Evolutionary conservation across 306 rosid genomes (phyloP).

Genomic region (Prunus campanulata): DNA sequence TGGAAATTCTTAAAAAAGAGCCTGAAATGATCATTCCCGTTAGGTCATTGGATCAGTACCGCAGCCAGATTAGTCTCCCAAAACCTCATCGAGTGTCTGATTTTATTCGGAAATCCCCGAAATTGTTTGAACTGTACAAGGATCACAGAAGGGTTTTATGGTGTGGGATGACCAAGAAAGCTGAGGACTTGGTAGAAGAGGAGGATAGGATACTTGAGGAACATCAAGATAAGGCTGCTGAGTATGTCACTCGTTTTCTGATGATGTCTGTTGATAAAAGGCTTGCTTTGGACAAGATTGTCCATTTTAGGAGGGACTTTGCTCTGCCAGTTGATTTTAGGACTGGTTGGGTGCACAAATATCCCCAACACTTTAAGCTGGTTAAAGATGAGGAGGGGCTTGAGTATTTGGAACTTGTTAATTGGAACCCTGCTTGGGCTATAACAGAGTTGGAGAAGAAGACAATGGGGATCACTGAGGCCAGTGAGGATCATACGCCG

Average conservation of each 20-base stretch:
- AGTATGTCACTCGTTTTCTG: constrained; percentile 60
- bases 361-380: constrained; percentile 55
- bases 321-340: constrained; percentile 51
- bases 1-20: constrained; percentile 64
- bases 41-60: constrained; percentile 46
- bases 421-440: constrained; percentile 80
- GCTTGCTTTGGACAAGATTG: constrained; percentile 57
- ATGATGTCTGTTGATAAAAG: constrained; percentile 77
- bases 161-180: constrained; percentile 69
- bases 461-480: constrained; percentile 29
- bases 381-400: constrained; percentile 44
- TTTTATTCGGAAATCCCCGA: constrained; percentile 63
- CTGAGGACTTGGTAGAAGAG: constrained; percentile 54
- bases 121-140: constrained; percentile 57
- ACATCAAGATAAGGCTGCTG: constrained; percentile 60
- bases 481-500: constrained; percentile 27
- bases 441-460: constrained; percentile 81
- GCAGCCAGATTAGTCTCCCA: constrained; percentile 67
- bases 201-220: constrained; percentile 41
- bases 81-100: constrained; percentile 71
- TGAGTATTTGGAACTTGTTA: constrained; percentile 75
- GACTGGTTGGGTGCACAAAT: constrained; percentile 56
- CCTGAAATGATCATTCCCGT: constrained; percentile 73
- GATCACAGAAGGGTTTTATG: constrained; percentile 52
- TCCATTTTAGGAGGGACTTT: constrained; percentile 50